Evolutionary conservation across 1,284 basidiomycete genomes (phyloP), one percentile per base, ranked within the genome.

Genomic region (Tausonia pullulans): DNA sequence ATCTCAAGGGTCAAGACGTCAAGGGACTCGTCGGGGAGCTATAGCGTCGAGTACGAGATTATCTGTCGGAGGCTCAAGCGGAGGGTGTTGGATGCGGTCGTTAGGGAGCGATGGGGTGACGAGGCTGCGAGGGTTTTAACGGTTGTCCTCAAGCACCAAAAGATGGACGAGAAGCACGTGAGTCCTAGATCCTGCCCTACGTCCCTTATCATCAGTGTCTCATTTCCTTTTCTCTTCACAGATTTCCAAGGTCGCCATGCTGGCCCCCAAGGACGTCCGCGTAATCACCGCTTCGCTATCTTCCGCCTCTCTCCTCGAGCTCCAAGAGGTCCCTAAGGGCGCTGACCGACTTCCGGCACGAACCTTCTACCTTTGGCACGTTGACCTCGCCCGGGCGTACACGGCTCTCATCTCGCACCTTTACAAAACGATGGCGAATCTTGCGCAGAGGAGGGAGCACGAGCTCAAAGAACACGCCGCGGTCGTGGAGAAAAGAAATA

Each of bases 91-190:
- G 88, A 92, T 71, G 84, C 87, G 16, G 82, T 93, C 41, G 83
- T 94, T 49, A 80, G 86, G 69, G 88, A 94, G 70, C 84, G 87
- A 69, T 86, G 93, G 72, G 93, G 93, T n/a, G 80, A 85, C 14
- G 84, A 86, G 54, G 93, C 89, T 11, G 86, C 93, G 3, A 81
- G 94, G 49, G 86, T 98, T 61, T 78, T 98, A 67, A 82, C 87
- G 60, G 80, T 97, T 27, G 77, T 98, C 44, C 76, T 90, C 60
- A 84, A 87, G 63, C 86, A 86, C n/a, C 91, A 90, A n/a, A 96
- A 96, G 77, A 86, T 95, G 79, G 90, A 94, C 68, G 95, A 98
- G 76, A 94, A 95, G 73, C 90, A 93, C 79, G 90, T 90, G 66
- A 66, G 82, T 77, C 4, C 46, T 10, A 16, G 55, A 14, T 0